Evolutionary conservation across 2,329 filamentous ascomycete genomes (phyloP), one percentile per base, ranked within the genome.

Genomic region (Fusarium nanum): DNA sequence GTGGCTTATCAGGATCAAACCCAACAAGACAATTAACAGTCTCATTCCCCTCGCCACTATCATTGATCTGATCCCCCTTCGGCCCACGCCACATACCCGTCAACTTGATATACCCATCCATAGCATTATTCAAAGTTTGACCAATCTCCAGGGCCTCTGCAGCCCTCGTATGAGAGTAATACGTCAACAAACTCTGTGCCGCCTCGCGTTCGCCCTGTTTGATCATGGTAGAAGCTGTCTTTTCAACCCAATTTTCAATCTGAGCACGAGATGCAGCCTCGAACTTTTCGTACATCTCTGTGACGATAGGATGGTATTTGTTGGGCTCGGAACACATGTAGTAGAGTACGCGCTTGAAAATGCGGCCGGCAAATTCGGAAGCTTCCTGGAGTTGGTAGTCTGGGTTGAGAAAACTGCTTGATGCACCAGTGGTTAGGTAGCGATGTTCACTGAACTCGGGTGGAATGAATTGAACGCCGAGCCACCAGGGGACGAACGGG

Each of bases 91-190:
- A 73, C 34, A 63, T 71, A 1, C 72, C 62, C 0, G 68, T 63
- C 37, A 74, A 40, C 28, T 74, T 74, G 20, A 74, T 74, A n/a
- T 73, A 73, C 0, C 65, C 68, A 18, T 72, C 72, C n/a, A 74
- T 22, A 34, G 72, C 73, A 30, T 67, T 64, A 4, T 67, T 74
- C 44, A 74, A 6, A 0, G 52, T 58, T 11, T 62, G 60, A 1
- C 72, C 72, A 13, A 74, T 58, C n/a, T 70, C 64, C 6, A 73
- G 28, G 1, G 72, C 72, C 5, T 70, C 72, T 0, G 72, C 41
- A 0, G 72, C 72, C 1, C 70, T 68, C 0, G 72, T 64, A 5
- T 74, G 72, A 34, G 72, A 72, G 14, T 74, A 74, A 25, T 73
- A 74, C 0, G 72, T 74, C 54, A 74, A 13, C 3, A 74, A 7